Conservation (phyloP, 257 asterid genomes). For the Thymus quinquecostatus region DNA sequence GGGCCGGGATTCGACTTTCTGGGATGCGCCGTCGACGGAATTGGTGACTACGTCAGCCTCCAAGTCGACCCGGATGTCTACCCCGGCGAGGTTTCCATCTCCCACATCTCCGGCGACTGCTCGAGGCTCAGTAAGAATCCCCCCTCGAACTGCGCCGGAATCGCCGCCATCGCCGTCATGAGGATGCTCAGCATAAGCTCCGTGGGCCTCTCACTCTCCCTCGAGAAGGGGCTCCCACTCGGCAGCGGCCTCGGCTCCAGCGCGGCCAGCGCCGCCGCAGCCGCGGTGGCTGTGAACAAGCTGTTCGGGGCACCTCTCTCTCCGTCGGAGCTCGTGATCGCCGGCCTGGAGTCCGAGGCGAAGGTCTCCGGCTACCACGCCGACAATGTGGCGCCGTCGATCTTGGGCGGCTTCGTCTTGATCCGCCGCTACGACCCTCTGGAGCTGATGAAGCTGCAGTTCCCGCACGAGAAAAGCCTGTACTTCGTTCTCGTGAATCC, state of each 20-base stretch:
- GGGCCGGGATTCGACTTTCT: constrained; percentile 88
- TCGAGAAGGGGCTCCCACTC: constrained; percentile 85
- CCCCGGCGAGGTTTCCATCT: constrained; percentile 70
- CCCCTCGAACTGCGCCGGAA: constrained; percentile 82
- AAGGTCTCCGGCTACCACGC: constrained; percentile 96
- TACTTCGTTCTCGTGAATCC: constrained; percentile 77
- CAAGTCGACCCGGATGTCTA: constrained; percentile 59
- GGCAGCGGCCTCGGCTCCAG: constrained; percentile 87
- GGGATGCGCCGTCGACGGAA: constrained; percentile 88
- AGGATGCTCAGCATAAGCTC: constrained; percentile 73
- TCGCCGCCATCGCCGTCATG: constrained; percentile 80
- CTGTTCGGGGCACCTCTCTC: constrained; percentile 62
- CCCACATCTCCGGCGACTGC: constrained; percentile 56
- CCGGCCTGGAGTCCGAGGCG: constrained; percentile 82
- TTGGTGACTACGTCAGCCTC: constrained; percentile 71
- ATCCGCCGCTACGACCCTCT: constrained; percentile 79
- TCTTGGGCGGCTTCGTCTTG: constrained; percentile 81
- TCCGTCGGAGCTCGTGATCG: constrained; percentile 56
- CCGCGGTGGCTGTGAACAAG: constrained; percentile 85
- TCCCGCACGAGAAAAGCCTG: constrained; percentile 55
- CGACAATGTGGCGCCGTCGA: constrained; percentile 78
- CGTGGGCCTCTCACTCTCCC: constrained; percentile 80
- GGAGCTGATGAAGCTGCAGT: constrained; percentile 61
- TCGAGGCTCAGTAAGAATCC: constrained; percentile 69
- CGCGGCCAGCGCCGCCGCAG: constrained; percentile 96